These are phyloP conservation scores for Trametes sanguinea DNA, from an alignment of 768 basidiomycete species.

Conservation along the genomic window DNA sequence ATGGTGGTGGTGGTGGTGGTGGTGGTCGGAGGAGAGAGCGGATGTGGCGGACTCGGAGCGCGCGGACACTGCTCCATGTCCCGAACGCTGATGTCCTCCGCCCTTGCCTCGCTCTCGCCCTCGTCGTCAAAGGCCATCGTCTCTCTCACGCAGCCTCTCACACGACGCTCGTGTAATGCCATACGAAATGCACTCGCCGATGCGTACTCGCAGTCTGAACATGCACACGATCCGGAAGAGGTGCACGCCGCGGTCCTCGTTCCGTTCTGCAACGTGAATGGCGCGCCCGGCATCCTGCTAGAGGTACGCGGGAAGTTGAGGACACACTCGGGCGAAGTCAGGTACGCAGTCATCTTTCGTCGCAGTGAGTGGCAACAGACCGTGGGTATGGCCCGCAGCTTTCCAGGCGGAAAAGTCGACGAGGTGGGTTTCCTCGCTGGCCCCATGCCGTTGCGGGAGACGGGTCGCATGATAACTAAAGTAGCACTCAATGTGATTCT, in stretches of 20 bases:
- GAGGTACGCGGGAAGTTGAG: conserved; percentile 68
- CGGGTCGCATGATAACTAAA: too few relatives aligned
- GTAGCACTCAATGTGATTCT: neutral
- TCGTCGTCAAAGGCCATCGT: conserved; percentile 23
- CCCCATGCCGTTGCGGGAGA: too few relatives aligned
- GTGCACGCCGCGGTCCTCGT: conserved; percentile 71
- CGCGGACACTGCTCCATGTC: conserved; percentile 18
- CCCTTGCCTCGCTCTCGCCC: conserved; percentile 9
- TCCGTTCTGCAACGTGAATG: conserved; percentile 74
- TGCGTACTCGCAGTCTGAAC: conserved; percentile 20
- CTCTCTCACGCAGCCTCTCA: conserved; percentile 40
- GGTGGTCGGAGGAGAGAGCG: neutral
- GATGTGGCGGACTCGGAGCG: neutral
- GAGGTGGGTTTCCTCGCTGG: conserved; percentile 42
- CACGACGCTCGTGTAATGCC: conserved; percentile 35
- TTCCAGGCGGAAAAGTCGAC: conserved; percentile 75
- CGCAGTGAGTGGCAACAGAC: neutral
- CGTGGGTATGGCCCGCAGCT: conserved; percentile 45
- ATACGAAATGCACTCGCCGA: conserved; percentile 34
- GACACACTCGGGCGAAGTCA: conserved; percentile 80
- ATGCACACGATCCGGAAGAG: conserved; percentile 32
- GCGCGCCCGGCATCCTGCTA: conserved; percentile 65
- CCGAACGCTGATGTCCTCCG: conserved; percentile 26
- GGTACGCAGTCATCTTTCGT: conserved; percentile 43
- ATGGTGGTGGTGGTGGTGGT: too few relatives aligned